phyloP scores from a whole-genome alignment of 163 green algal genomes.

The Chlamydomonas reinhardtii region DNA sequence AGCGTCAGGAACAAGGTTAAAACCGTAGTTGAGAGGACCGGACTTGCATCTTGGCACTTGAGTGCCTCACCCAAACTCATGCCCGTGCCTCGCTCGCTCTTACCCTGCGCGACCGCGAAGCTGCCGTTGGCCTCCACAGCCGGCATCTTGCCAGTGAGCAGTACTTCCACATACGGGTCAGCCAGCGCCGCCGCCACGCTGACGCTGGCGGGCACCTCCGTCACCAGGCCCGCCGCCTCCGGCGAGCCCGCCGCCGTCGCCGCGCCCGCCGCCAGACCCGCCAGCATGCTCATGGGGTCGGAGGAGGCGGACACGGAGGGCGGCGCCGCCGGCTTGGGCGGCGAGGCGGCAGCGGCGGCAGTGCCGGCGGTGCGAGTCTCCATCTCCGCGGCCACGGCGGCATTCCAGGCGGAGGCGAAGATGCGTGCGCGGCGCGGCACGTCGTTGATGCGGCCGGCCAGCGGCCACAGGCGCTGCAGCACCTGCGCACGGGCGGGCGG shows the following conservation, averaged over 20 bases:
- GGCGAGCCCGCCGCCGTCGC: neutral
- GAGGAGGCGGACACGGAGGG: no score
- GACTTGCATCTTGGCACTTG: no score
- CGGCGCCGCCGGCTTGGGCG: neutral
- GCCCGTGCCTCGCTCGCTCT: neutral
- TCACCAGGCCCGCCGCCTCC: neutral
- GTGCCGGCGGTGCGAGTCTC: neutral
- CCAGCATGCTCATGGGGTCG: neutral
- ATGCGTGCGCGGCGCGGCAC: constrained; percentile 18
- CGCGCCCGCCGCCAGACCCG: neutral
- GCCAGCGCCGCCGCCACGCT: constrained; percentile 13
- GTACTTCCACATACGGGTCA: constrained; percentile 12
- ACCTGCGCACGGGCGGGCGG: constrained; percentile 3
- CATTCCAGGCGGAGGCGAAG: constrained; percentile 20
- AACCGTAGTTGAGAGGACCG: no score
- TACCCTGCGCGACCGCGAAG: constrained; percentile 18
- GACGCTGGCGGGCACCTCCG: constrained; percentile 8
- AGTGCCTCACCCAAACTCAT: no score
- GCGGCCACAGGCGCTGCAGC: constrained; percentile 31
- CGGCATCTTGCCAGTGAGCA: constrained; percentile 18
- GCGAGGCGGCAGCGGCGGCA: no score
- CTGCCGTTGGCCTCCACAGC: neutral
- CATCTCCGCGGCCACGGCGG: constrained; percentile 11
- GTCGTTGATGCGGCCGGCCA: constrained; percentile 13
- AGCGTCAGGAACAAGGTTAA: no score